Evolutionary conservation across 2,329 filamentous ascomycete species (phyloP), one percentile per base, ranked within the genome.

Genomic region (Blastomyces parvus): DNA sequence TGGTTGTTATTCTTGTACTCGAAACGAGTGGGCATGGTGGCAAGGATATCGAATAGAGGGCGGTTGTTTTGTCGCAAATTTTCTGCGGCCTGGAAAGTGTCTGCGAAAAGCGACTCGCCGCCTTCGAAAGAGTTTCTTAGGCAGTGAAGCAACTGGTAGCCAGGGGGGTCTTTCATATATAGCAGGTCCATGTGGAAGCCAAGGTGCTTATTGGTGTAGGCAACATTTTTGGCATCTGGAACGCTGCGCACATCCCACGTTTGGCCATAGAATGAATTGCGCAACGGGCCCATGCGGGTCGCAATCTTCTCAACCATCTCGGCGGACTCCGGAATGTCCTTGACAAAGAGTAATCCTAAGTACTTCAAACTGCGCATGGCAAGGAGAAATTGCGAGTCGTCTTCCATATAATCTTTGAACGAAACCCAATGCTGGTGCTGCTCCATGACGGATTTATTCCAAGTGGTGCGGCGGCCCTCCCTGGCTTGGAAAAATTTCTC

Each of bases 111-210:
- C 0, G 91, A 96, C 70, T 90, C 88, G 57, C 93, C 94, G 22
- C 93, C 93, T 0, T 82, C 78, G 68, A 86, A 88, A 1, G 86
- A 88, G 70, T 95, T 96, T 66, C 88, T 84, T 52, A 97, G 81
- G 71, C 91, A 97, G 77, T 97, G 94, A 3, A 97, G 84, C 30
- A 97, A 80, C 75, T 99, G 93, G 60, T 94, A 84, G 40, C 87
- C 86, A 0, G 93, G 93, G 2, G 90, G 86, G 60, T 90, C 84
- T 17, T 83, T 78, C 76, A 94, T 88, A 77, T 97, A 97, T 62
- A 97, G 82, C 50, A 97, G 82, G 73, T 97, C 94, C 84, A 96
- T 94, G 77, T 99, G 94, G 58, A 97, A 86, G 19, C 89, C 90
- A 1, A 97, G 85, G 70, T 87, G 87, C 59, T 87, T 83, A 70